Evolutionary conservation across 352 stramenopile species (phyloP), one percentile per base, ranked within the genome.

Genomic region (Elongisporangium senticosum): DNA sequence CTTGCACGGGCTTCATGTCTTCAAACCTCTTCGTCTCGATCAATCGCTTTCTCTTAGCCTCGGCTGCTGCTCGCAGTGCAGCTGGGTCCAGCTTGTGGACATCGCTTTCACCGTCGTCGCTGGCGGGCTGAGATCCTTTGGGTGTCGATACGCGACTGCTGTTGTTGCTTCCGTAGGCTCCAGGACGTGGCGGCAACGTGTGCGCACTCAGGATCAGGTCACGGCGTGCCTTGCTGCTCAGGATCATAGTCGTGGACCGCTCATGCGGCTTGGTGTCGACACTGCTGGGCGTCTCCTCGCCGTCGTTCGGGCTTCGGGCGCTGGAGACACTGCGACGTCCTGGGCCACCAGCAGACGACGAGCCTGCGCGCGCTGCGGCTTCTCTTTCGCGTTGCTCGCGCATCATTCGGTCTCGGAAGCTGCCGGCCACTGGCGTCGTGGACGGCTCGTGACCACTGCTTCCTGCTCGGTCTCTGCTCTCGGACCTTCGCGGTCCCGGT

Each of bases 381-480:
- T 56, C 59, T 21, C 59, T 43, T 2, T 86, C 71, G 50, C 72
- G 69, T 14, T 69, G 65, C 21, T 77, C 71, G 23, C 68, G 67
- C 19, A 74, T 64, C 33, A 69, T 66, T 56, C 70, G 63, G 21
- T 79, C 67, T 4, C 74, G 74, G 49, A 76, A 77, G 24, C 56
- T 72, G 3, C 62, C 62, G 1, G 43, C 22, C 39, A 59, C 62
- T 11, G 49, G 50, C 17, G 49, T n/a, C 19, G 26, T 60, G 40
- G 33, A 43, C 13, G 33, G 33, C 33, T 43, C 33, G 13, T 4
- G 33, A 15, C 33, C 53, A 62, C 14, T 81, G 72, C 10, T 54
- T 68, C 48, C 64, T 71, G 11, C 55, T 52, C 75, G 64, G 39
- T 86, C 75, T 69, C 73, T 57, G 55, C 73, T 86, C 14, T 65